Base-by-base conservation (phyloP, 1,284 basidiomycete genomes). In the Sutorius eximius region DNA sequence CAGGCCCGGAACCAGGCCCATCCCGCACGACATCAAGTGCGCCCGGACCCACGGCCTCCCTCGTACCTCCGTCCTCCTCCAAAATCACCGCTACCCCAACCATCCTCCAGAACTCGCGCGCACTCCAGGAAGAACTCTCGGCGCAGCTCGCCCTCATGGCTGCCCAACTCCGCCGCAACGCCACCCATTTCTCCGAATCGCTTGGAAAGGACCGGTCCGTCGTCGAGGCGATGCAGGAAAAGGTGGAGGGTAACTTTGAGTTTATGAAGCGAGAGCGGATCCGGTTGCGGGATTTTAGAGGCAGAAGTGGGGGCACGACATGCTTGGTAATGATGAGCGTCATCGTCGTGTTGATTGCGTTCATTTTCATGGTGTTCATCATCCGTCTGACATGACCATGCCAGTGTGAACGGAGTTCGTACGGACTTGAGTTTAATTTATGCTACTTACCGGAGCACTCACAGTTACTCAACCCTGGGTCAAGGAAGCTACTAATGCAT, bases 121-220 rank as follows among this genome's bases (percentile, higher is more conserved):
- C 80, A 0, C 73, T 87, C 3, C 90, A 92, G 29, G 82, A 90
- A 57, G 83, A 89, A 40, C 80, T 92, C 42, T 81, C 87, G 0
- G 77, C 78, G 5, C 88, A 92, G 66, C 81, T 93, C 18, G 85
- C 85, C 1, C 72, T 81, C 41, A 93, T 93, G 90, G 87, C 89
- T 2, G 74, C 81, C 2, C 90, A 92, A 68, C 80, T 93, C 45
- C 86, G 85, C 63, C 78, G 79, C 24, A 93, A 93, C 60, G 83
- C 87, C 0, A 65, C 83, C 1, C 82, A 90, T 59, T 91, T 93
- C 64, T 80, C 85, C 4, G 76, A 78, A 3, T 75, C 83, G 13
- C 74, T 93, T 1, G 81, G 73, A 42, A 82, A 82, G 55, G 90
- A 93, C 66, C 81, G 85, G 64, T 74, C 75, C 0, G 75, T 89